Evolutionary conservation across 306 rosid species (phyloP).

Genomic region (Prinsepia uniflora): DNA sequence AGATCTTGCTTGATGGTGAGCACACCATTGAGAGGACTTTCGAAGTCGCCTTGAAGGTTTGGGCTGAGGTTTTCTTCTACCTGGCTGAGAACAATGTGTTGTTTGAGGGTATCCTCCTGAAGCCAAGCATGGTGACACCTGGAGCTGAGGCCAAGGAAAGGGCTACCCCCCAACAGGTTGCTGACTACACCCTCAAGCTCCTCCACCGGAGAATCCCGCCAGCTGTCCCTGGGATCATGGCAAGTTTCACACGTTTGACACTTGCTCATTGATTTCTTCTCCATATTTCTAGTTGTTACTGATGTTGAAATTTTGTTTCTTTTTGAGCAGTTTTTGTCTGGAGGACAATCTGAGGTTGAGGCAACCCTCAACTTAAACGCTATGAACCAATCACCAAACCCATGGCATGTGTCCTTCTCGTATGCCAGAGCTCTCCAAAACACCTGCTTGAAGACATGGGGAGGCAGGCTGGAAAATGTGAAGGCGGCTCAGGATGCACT

Average conservation of each 20-base stretch:
- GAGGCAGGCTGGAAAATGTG: slow-evolving; percentile 80
- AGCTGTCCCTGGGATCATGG: slow-evolving; percentile 97
- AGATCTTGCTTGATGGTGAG: slow-evolving; percentile 94
- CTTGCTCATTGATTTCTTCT: too few species aligned
- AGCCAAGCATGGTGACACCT: slow-evolving; percentile 99
- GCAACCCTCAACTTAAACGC: slow-evolving; percentile 94
- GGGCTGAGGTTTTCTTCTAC: slow-evolving; percentile 96
- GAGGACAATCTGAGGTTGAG: slow-evolving; percentile 97
- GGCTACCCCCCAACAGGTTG: slow-evolving; percentile 68
- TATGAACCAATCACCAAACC: slow-evolving; percentile 67
- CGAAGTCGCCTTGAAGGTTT: slow-evolving; percentile 78
- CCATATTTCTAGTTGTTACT: neutral
- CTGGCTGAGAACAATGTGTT: slow-evolving; percentile 83
- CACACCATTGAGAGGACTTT: slow-evolving; percentile 77
- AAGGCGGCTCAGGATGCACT: slow-evolving; percentile 79
- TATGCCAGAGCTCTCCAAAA: slow-evolving; percentile 97
- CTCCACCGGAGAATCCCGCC: slow-evolving; percentile 85
- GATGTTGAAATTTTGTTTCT: slow-evolving; percentile 7
- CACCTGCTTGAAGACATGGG: slow-evolving; percentile 91
- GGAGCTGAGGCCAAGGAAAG: slow-evolving; percentile 83
- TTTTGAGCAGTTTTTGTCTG: slow-evolving; percentile 75
- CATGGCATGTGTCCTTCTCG: slow-evolving; percentile 98
- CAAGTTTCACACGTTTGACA: slow-evolving; percentile 20
- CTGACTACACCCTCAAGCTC: slow-evolving; percentile 82
- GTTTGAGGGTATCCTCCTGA: slow-evolving; percentile 91